Evolutionary conservation across 1,284 basidiomycete genomes (phyloP), one percentile per base, ranked within the genome.

Genomic region (Apiotrichum brassicae): DNA sequence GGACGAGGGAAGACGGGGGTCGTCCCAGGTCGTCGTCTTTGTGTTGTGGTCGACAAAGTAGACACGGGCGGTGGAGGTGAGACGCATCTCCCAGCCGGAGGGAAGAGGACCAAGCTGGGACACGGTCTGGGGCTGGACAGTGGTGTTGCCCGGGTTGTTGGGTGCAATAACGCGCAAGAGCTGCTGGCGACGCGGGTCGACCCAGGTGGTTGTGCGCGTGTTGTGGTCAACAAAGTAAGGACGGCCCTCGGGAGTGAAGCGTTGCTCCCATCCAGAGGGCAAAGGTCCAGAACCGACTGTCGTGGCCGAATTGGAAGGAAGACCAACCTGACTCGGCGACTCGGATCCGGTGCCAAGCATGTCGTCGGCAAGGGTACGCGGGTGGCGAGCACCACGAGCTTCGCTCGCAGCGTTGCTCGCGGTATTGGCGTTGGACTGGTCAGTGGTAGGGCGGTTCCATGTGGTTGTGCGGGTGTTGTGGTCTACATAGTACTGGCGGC

Each of bases 41-140:
- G 87, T 93, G 76, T 92, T 93, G 77, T 95, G 91, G 70, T 95
- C 91, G 36, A 95, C 92, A 71, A 95, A 97, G 76, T 97, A 97
- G 9, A 95, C 89, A 45, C 91, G 82, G 0, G 87, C 88, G 0
- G 90, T 94, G 1, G 85, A 86, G 0, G 92, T 95, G 51, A 95
- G 80, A 53, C 92, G 82, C 91, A 95, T 95, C 77, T 97, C 92
- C 91, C 91, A 95, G 36, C 91, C 95, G 45, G 88, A 92, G 6
- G 95, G 95, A 37, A 99, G 78, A 6, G 92, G 88, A 0, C 95
- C 95, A 4, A 98, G 83, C 67, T 94, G 91, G 25, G 85, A 82
- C 59, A 89, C 93, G 16, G 86, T 83, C 60, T 85, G 81, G 20
- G 84, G 85, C 65, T 86, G 84, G 22, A 87, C 77, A n/a, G n/a